Conservation (phyloP, 176 grass and related monocot species). For the Stipa capillata region DNA sequence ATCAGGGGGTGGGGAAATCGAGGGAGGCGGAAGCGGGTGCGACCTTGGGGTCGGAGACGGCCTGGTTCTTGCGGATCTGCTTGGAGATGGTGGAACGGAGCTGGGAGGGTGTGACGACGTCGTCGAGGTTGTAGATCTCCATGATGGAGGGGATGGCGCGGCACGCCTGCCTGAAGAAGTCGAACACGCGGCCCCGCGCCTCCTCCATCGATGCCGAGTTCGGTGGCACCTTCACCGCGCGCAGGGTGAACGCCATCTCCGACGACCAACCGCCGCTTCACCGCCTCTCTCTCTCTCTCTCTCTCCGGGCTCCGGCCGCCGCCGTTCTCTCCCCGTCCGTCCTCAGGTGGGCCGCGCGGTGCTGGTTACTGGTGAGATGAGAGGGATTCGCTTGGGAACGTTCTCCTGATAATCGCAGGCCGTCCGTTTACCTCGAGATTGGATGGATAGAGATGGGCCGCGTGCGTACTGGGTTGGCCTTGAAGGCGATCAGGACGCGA, state of each 20-base stretch:
- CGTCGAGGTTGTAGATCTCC: conserved; percentile 90
- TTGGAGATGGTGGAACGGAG: conserved; percentile 71
- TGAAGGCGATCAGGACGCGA: neutral
- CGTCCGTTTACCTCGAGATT: neutral
- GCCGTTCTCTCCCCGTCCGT: neutral
- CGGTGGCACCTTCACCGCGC: conserved; percentile 70
- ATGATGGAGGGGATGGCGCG: conserved; percentile 71
- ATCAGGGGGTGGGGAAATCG: neutral
- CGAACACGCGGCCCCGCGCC: conserved; percentile 67
- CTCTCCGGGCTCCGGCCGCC: neutral
- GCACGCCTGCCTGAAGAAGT: conserved; percentile 91
- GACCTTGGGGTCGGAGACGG: conserved; percentile 71
- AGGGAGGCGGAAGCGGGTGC: no score
- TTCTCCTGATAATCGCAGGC: neutral
- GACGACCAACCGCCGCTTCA: neutral
- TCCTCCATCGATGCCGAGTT: conserved; percentile 71
- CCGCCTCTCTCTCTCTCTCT: no score
- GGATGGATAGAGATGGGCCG: neutral
- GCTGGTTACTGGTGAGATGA: neutral
- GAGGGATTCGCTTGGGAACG: neutral
- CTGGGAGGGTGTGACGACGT: conserved; percentile 71
- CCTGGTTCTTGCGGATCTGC: conserved; percentile 68
- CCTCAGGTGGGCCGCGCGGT: neutral
- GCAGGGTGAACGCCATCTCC: conserved; percentile 65
- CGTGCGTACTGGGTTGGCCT: neutral